Conservation (phyloP, 164 flowering plant genomes). For the Dillenia suffruticosa region DNA sequence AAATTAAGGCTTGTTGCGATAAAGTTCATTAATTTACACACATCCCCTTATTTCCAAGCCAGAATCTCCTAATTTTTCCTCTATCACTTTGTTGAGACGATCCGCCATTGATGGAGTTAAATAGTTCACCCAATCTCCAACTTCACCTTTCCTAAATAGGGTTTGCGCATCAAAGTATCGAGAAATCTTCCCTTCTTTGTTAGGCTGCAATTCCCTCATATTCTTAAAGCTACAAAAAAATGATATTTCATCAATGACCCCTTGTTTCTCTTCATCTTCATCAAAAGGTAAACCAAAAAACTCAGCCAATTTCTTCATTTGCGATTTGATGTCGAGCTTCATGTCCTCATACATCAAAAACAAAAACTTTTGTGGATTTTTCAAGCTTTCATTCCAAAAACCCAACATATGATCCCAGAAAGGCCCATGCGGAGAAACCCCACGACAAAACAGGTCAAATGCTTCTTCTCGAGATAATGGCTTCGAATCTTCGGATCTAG, state of each 20-base stretch:
- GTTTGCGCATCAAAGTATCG: neutral
- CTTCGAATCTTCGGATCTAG: neutral
- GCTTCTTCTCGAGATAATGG: neutral
- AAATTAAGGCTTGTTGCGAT: no score
- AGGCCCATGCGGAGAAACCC: constrained; percentile 9
- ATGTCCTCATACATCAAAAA: constrained; percentile 24
- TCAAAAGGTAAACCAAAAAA: constrained; percentile 10
- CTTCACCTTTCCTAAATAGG: constrained; percentile 12
- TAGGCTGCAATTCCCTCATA: constrained; percentile 9
- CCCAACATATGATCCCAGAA: constrained; percentile 17
- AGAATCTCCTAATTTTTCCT: neutral
- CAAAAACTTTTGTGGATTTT: constrained; percentile 12
- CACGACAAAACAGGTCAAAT: constrained; percentile 15
- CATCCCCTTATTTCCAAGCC: neutral
- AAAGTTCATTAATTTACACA: no score
- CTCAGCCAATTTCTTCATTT: constrained; percentile 13
- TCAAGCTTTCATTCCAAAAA: constrained; percentile 7
- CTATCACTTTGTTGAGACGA: neutral
- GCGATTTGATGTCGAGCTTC: constrained; percentile 7
- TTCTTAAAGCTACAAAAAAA: constrained; percentile 14
- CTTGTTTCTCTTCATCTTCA: constrained; percentile 8
- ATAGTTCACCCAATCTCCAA: constrained; percentile 12
- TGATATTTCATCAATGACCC: constrained; percentile 12
- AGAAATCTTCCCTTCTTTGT: constrained; percentile 2
- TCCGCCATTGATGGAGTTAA: constrained; percentile 4